A percentile compares a stretch with the other conserved stretches of the same genome.
These are phyloP conservation scores for Taphrina wiesneri DNA, from an alignment of 1,139 yeast species.

Conservation along the genomic window DNA sequence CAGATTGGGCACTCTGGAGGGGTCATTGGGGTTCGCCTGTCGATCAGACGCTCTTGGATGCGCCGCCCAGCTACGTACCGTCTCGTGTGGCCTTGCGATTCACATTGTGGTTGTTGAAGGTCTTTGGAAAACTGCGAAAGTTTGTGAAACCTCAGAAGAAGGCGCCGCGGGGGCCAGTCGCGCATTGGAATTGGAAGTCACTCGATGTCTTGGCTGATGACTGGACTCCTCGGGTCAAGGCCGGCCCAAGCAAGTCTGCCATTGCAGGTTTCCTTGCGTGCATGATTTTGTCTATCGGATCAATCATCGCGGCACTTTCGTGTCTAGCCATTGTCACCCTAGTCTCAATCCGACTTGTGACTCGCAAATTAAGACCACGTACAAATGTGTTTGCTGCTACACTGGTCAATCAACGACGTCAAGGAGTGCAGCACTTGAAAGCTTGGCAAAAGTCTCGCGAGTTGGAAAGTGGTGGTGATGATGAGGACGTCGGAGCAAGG, in stretches of 20 bases:
- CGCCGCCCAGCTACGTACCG: constrained; percentile 15
- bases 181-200: constrained; percentile 16
- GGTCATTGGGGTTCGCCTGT: constrained; percentile 18
- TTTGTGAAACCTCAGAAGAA: constrained; percentile 9
- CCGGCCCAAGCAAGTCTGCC: background rate
- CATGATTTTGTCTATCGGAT: background rate
- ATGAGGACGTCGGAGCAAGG: background rate
- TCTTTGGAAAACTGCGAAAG: constrained; percentile 6
- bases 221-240: constrained; percentile 2
- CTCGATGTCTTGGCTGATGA: constrained; percentile 8
- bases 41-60: background rate
- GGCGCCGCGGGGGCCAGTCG: constrained; percentile 19
- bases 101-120: constrained; percentile 8
- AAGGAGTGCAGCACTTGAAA: background rate
- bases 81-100: background rate
- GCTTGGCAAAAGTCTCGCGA: constrained; percentile 1
- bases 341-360: background rate
- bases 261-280: background rate
- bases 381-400: background rate
- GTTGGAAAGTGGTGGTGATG: background rate
- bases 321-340: background rate
- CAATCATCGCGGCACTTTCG: background rate
- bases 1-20: constrained; percentile 14
- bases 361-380: background rate
- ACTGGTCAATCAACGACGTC: background rate